Base-by-base conservation (phyloP, 2,329 filamentous ascomycete species). In the Karstenula rhodostoma region DNA sequence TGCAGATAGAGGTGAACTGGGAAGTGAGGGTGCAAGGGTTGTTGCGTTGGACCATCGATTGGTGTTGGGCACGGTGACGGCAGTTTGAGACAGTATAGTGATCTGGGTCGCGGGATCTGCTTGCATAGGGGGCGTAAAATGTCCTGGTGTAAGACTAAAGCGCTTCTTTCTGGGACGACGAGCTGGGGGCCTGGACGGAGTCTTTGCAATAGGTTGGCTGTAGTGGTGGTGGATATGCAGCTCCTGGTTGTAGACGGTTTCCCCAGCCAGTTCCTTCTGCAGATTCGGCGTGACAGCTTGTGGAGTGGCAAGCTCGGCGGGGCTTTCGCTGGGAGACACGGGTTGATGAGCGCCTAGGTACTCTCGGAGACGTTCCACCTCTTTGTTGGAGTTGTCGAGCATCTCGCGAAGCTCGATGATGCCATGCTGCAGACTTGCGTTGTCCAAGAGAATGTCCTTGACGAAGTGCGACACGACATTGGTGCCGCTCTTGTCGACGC, bases 141-240 rank as follows among this genome's bases (percentile, higher is more conserved):
- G 77, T 32, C 85, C 84, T 0, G 88, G 82, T 13, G 85, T 85
- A 10, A 92, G 80, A 23, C 87, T 84, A 33, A 87, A 85, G 1
- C 91, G 88, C 80, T 92, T 96, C 79, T 88, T 92, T 9, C 86
- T 82, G 61, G 88, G 88, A 65, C 86, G 86, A 66, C 86, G 86
- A 57, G 81, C 75, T 3, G 78, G 78, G 54, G 17, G 76, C 72
- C 59, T 91, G 82, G 74, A 88, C 80, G 64, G 53, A 68, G 73
- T 68, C 66, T 80, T 67, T 64, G 51, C 58, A 3, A 63, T 71
- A 32, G 80, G 75, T 1, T 88, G 81, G 12, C 89, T 86, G 67
- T 97, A 97, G 74, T 98, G 94, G 71, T 98, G 94, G 72, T 98
- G 94, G 48, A 98, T 91, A 70, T 97, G 94, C 15, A 97, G 81